Percentiles rank a stretch among this genome's conserved stretches.
Evolutionary conservation across 176 grass and related monocot species (phyloP).

Genomic region (Leersia perrieri): DNA sequence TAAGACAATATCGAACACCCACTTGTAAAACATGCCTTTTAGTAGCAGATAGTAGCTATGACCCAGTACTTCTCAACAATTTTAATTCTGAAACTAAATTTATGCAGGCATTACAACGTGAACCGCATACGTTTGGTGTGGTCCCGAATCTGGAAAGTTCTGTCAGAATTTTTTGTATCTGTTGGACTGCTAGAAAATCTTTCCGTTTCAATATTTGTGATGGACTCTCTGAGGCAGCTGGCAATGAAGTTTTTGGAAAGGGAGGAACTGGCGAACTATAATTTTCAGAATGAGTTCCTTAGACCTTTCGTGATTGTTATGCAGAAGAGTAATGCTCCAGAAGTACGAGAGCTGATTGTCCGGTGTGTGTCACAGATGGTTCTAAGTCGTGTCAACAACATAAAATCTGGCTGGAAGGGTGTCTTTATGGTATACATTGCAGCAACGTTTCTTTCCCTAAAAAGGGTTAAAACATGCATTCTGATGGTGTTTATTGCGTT

Average conservation of each 20-base stretch:
- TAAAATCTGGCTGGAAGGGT: slow-evolving; percentile 97
- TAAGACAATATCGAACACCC: slow-evolving; percentile 51
- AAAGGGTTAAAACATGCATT: neutral
- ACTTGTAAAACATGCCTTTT: slow-evolving; percentile 16
- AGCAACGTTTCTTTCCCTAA: neutral
- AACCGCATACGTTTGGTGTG: slow-evolving; percentile 90
- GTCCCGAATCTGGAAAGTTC: slow-evolving; percentile 92
- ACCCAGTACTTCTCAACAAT: slow-evolving; percentile 12
- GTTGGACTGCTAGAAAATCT: slow-evolving; percentile 93
- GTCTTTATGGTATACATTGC: slow-evolving; percentile 77
- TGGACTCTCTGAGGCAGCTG: slow-evolving; percentile 93
- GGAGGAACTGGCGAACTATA: slow-evolving; percentile 96
- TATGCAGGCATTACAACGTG: slow-evolving; percentile 94
- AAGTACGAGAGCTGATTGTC: slow-evolving; percentile 91
- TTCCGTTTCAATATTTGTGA: slow-evolving; percentile 96
- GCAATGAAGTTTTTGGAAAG: slow-evolving; percentile 98
- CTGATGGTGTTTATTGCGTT: slow-evolving; percentile 11
- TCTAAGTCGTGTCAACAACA: slow-evolving; percentile 84
- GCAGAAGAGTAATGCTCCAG: slow-evolving; percentile 78
- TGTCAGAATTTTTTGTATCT: slow-evolving; percentile 95
- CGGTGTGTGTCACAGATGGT: slow-evolving; percentile 98
- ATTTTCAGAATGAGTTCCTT: slow-evolving; percentile 97
- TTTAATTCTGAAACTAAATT: slow-evolving; percentile 38
- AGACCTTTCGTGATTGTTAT: slow-evolving; percentile 90
- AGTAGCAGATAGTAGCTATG: slow-evolving; percentile 22